phyloP scores from a whole-genome alignment of 2,329 filamentous ascomycete species.

The Penicillium decumbens region DNA sequence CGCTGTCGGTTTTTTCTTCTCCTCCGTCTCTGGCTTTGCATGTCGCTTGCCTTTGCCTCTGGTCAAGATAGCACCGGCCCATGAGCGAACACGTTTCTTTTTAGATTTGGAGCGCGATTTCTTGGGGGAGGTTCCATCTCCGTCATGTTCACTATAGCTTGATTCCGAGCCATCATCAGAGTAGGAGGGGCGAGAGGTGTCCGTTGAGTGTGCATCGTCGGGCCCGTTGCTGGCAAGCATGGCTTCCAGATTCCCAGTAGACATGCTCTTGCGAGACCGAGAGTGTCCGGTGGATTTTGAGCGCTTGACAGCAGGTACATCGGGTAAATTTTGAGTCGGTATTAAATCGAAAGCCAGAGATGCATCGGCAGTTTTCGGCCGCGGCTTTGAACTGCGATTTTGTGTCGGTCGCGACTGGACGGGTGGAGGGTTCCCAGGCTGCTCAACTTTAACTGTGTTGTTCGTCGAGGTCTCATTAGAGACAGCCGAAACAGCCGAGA shows the following conservation, averaged over 20 bases:
- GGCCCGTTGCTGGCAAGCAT: conserved; percentile 16
- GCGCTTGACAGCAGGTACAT: conserved; percentile 31
- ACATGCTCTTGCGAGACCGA: conserved; percentile 30
- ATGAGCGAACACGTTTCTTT: conserved; percentile 69
- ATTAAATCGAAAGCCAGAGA: conserved; percentile 31
- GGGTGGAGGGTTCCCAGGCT: conserved; percentile 47
- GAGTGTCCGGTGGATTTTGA: conserved; percentile 40
- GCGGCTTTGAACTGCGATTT: conserved; percentile 26
- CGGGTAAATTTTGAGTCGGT: conserved; percentile 13
- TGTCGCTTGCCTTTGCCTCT: conserved; percentile 42
- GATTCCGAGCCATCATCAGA: conserved; percentile 33
- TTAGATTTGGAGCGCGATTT: conserved; percentile 34
- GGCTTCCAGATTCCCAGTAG: conserved; percentile 27
- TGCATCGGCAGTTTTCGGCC: conserved; percentile 45
- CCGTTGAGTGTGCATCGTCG: conserved; percentile 23
- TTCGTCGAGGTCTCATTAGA: conserved; percentile 82
- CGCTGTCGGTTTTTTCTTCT: conserved; percentile 25
- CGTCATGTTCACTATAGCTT: conserved; percentile 24
- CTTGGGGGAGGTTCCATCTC: conserved; percentile 23
- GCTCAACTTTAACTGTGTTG: conserved; percentile 60
- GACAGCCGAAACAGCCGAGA: conserved; percentile 78
- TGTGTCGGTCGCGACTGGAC: conserved; percentile 42
- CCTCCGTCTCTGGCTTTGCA: conserved; percentile 40
- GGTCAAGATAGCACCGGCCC: conserved; percentile 51
- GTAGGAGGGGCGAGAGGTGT: conserved; percentile 25